Evolutionary conservation across 441 rosid genomes (phyloP), one percentile per base, ranked within the genome.

Genomic region (Gossypium davidsonii): DNA sequence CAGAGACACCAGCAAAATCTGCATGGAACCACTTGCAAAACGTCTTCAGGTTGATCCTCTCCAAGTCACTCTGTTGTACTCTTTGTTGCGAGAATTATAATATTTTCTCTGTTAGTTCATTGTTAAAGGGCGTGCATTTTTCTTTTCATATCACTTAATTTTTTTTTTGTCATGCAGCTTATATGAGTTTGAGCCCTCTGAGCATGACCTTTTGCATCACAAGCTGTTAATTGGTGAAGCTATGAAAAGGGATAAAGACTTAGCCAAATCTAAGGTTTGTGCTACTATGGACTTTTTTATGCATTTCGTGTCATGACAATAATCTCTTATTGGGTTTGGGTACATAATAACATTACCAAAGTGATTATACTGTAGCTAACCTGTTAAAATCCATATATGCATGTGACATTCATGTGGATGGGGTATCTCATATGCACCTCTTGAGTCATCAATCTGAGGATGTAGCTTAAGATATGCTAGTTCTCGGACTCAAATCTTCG

Each of bases 241-340:
- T 63, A 73, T 76, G 71, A 65, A 79, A 74, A 83, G 80, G 76
- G 89, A 87, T 73, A 75, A 72, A 23, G 79, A 73, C 78, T 77
- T 87, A 39, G 73, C 68, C n/a, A 81, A 78, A 53, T 79, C 84
- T 51, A 76, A 83, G 86, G 91, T 87, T 20, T 74, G 73, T 62
- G 56, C 39, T 21, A 53, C 69, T 34, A 34, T 53, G 70, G 20
- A 44, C 66, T 26, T 59, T 25, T 17, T 23, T 73, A 65, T 37
- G 20, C 25, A 10, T 6, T 1, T 37, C 21, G 11, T 57, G 31
- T 70, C 64, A 53, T 44, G 51, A 21, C 51, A 71, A 70, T 53
- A 39, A 68, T 31, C 6, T 53, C 51, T 23, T 11, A 11, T 34
- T 56, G 20, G 52, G 46, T 17, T 39, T 20, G 8, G 7, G 20